Conservation (phyloP, 345 rosid genomes). For the Orychophragmus violaceus region DNA sequence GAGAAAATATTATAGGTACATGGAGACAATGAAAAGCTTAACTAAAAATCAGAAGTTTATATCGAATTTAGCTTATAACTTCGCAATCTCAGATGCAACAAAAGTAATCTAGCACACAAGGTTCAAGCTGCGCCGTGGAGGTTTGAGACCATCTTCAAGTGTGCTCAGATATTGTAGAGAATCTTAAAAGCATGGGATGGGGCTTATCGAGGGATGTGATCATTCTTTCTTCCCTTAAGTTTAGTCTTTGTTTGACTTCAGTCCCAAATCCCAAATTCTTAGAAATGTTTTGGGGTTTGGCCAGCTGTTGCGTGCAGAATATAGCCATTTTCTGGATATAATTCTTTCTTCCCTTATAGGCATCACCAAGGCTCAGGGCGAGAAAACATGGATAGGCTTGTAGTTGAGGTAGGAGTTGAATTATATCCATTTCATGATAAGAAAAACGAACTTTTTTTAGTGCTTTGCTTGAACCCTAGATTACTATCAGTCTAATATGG, state of each 20-base stretch:
- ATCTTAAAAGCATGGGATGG: constrained; percentile 74
- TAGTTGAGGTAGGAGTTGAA: constrained; percentile 67
- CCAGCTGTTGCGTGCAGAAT: constrained; percentile 91
- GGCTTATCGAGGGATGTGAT: constrained; percentile 75
- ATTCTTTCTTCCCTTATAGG: constrained; percentile 95
- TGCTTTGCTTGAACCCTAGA: not conserved
- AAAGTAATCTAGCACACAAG: constrained; percentile 40
- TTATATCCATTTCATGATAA: not conserved
- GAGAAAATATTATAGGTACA: not conserved
- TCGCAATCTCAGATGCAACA: constrained; percentile 55
- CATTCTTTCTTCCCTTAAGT: not conserved
- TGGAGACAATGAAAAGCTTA: not conserved
- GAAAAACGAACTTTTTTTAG: not conserved
- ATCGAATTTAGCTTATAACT: not conserved
- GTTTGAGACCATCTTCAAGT: constrained; percentile 88
- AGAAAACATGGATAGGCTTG: constrained; percentile 77
- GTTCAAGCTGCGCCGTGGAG: constrained; percentile 68
- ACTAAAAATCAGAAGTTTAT: not conserved
- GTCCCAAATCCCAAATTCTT: not conserved
- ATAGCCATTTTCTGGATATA: constrained; percentile 90
- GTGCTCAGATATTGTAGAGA: constrained; percentile 85
- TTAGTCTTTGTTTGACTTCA: not conserved
- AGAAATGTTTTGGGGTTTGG: constrained; percentile 11
- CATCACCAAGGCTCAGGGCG: constrained; percentile 65
- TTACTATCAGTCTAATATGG: constrained; percentile 1